Conservation (phyloP, 306 rosid genomes). For the Trifolium subterraneum region DNA sequence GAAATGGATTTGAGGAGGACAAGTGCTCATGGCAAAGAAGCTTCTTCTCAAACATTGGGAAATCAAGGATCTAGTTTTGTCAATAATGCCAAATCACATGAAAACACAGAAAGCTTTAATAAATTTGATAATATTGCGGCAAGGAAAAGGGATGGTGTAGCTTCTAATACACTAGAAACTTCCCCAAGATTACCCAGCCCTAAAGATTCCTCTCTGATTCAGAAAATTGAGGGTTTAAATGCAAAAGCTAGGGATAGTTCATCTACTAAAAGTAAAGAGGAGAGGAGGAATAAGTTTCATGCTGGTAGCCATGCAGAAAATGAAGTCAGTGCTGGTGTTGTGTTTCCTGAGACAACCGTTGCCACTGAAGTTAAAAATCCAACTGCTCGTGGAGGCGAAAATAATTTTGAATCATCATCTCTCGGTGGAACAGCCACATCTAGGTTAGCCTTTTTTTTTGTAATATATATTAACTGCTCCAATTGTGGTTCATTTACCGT, state of each 20-base stretch:
- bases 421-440: slow-evolving; percentile 52
- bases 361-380: slow-evolving; percentile 49
- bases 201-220: slow-evolving; percentile 78
- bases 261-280: slow-evolving; percentile 58
- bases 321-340: slow-evolving; percentile 52
- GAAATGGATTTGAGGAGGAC: slow-evolving; percentile 59
- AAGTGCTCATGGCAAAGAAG: slow-evolving; percentile 53
- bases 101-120: slow-evolving; percentile 45
- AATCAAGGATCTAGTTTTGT: slow-evolving; percentile 50
- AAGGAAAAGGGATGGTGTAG: slow-evolving; percentile 53
- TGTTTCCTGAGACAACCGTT: slow-evolving; percentile 42
- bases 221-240: slow-evolving; percentile 90
- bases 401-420: slow-evolving; percentile 50
- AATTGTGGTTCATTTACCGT: slow-evolving; percentile 39
- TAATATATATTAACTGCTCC: slow-evolving; percentile 40
- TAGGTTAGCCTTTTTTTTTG: slow-evolving; percentile 63
- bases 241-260: slow-evolving; percentile 85
- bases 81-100: slow-evolving; percentile 53
- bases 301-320: slow-evolving; percentile 46
- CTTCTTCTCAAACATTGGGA: slow-evolving; percentile 53
- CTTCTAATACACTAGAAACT: slow-evolving; percentile 52
- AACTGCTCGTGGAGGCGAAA: slow-evolving; percentile 54
- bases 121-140: slow-evolving; percentile 49
- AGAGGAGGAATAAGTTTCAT: slow-evolving; percentile 53
- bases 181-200: slow-evolving; percentile 51